Conservation (phyloP, 805 yeast species). For the Cyberlindnera maclurae region DNA sequence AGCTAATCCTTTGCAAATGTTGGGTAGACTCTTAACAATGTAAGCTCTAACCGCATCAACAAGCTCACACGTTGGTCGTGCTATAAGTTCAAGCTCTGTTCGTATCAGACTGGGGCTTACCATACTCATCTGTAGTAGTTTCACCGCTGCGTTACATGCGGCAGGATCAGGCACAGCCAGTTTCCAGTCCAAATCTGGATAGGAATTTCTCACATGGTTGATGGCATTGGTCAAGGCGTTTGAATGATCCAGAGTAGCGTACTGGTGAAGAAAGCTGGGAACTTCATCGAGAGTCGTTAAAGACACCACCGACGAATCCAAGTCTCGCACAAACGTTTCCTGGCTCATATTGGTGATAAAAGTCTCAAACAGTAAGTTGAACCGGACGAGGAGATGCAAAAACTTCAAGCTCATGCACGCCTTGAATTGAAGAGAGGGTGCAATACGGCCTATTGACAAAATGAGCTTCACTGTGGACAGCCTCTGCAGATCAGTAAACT, state of each 20-base stretch:
- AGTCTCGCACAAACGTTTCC: constrained; percentile 5
- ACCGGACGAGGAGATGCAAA: constrained; percentile 10
- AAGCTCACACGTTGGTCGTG: constrained; percentile 14
- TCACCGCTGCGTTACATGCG: constrained; percentile 5
- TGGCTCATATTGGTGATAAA: constrained; percentile 14
- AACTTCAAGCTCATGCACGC: constrained; percentile 19
- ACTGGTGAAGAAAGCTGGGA: constrained; percentile 13
- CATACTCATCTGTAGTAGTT: constrained; percentile 10
- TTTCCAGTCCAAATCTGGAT: constrained; percentile 13
- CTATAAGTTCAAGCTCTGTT: constrained; percentile 9
- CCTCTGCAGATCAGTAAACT: constrained; percentile 10
- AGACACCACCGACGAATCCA: constrained; percentile 3
- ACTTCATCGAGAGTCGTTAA: constrained; percentile 4
- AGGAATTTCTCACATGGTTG: not conserved
- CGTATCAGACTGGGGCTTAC: constrained; percentile 11
- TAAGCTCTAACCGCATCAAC: constrained; percentile 9
- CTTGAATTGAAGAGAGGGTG: constrained; percentile 15
- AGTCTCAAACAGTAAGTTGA: constrained; percentile 13
- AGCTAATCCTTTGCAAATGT: not conserved
- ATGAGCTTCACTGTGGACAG: constrained; percentile 11
- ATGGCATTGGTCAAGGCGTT: constrained; percentile 5
- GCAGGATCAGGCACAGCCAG: constrained; percentile 7
- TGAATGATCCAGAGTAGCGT: constrained; percentile 6
- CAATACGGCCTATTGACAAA: constrained; percentile 14
- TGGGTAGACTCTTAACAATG: constrained; percentile 2